Conservation (phyloP, 2,329 filamentous ascomycete species). For the Taxawa tesnikishii region DNA sequence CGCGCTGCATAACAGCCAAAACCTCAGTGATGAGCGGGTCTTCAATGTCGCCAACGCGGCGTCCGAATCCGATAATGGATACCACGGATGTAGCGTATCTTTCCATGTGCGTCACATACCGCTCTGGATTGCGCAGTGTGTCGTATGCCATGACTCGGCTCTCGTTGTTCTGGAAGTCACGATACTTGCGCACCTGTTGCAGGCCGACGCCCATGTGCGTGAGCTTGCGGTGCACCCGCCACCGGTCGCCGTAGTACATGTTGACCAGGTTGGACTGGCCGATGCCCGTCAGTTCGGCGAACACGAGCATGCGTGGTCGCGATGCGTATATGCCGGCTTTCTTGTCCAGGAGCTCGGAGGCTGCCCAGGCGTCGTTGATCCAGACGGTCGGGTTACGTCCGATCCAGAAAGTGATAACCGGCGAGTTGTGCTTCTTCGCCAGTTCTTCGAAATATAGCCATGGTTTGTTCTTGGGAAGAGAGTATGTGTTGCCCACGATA, state of each 20-base stretch:
- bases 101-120: constrained; percentile 43
- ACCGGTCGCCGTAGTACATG: constrained; percentile 27
- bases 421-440: constrained; percentile 28
- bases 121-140: constrained; percentile 29
- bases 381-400: constrained; percentile 32
- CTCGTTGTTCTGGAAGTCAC: constrained; percentile 45
- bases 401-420: constrained; percentile 37
- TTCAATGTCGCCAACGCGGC: constrained; percentile 35
- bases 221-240: constrained; percentile 34
- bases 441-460: constrained; percentile 32
- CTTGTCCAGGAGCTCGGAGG: constrained; percentile 33
- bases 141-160: constrained; percentile 43
- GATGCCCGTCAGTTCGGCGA: constrained; percentile 18
- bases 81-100: constrained; percentile 42
- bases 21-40: constrained; percentile 49
- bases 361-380: constrained; percentile 31
- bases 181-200: constrained; percentile 43
- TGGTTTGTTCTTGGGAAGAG: constrained; percentile 21
- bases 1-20: constrained; percentile 45
- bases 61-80: constrained; percentile 44
- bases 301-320: constrained; percentile 31
- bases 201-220: constrained; percentile 41
- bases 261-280: constrained; percentile 25
- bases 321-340: constrained; percentile 32
- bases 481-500: constrained; percentile 29